These are phyloP conservation scores for Heliamphora exappendiculata DNA, from an alignment of 148 eudicot species.

Conservation along the genomic window DNA sequence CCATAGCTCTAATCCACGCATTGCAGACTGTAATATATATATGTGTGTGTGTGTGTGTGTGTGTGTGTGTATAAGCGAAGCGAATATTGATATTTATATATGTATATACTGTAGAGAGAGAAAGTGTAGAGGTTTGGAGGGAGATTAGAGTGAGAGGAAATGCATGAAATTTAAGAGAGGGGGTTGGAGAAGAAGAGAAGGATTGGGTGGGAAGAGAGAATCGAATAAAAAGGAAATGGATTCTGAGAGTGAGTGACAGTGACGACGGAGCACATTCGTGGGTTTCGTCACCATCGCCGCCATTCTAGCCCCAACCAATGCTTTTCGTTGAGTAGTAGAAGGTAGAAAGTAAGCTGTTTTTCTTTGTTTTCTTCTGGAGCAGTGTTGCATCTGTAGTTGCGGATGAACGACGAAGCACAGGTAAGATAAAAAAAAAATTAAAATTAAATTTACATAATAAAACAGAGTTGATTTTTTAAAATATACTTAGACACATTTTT, in stretches of 20 bases:
- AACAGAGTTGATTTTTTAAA: no score
- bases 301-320: neutral
- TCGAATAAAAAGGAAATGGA: neutral
- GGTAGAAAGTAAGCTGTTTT: neutral
- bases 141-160: neutral
- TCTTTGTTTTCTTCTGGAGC: neutral
- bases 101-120: neutral
- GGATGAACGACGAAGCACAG: no score
- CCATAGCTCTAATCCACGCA: slow-evolving; percentile 26
- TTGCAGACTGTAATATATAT: neutral
- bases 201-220: slow-evolving; percentile 10
- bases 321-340: neutral
- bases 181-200: neutral
- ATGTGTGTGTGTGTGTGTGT: neutral
- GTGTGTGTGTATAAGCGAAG: neutral
- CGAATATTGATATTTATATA: neutral
- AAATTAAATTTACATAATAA: no score
- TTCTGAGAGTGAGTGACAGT: slow-evolving; percentile 2
- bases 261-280: neutral
- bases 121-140: neutral
- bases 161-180: neutral
- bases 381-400: no score
- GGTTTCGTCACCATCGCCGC: slow-evolving; percentile 12
- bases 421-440: no score
- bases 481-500: no score